Percentiles rank a stretch among this genome's conserved stretches.
These are phyloP conservation scores for Pythium brachiatum DNA, from an alignment of 352 stramenopile genomes.

Conservation along the genomic window DNA sequence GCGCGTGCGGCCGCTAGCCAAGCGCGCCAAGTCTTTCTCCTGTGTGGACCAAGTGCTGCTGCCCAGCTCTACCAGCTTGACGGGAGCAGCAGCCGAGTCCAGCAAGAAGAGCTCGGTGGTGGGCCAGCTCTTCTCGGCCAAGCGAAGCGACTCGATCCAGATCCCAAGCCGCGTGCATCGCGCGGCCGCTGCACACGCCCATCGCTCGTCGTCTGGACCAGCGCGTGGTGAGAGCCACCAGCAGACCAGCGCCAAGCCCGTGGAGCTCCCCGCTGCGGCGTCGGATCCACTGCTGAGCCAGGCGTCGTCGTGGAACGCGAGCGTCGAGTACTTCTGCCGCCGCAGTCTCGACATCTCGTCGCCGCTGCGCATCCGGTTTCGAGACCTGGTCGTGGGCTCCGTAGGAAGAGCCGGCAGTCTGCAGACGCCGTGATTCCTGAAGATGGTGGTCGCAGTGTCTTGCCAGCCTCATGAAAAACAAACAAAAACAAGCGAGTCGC, in stretches of 20 bases:
- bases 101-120: not conserved
- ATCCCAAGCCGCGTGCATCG: conserved; percentile 33
- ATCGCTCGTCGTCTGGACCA: conserved; percentile 26
- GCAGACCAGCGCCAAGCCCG: conserved; percentile 7
- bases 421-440: conserved; percentile 31
- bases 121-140: conserved; percentile 3
- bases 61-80: conserved; percentile 6
- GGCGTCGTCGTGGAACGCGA: conserved; percentile 31
- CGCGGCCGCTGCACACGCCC: conserved; percentile 28
- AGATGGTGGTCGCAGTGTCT: not conserved
- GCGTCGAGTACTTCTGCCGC: conserved; percentile 58
- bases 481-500: not conserved
- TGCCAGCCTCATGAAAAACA: not conserved
- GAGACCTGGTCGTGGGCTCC: conserved; percentile 62
- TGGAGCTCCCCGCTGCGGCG: conserved; percentile 34
- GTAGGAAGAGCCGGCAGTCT: conserved; percentile 48
- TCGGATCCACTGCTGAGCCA: conserved; percentile 52
- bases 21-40: conserved; percentile 51
- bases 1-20: conserved; percentile 49
- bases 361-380: conserved; percentile 50
- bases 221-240: conserved; percentile 22
- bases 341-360: conserved; percentile 70
- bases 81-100: not conserved
- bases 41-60: conserved; percentile 30
- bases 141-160: conserved; percentile 46